Evolutionary conservation across 129 eudicot genomes (phyloP), one percentile per base, ranked within the genome.

Genomic region (Centella asiatica): DNA sequence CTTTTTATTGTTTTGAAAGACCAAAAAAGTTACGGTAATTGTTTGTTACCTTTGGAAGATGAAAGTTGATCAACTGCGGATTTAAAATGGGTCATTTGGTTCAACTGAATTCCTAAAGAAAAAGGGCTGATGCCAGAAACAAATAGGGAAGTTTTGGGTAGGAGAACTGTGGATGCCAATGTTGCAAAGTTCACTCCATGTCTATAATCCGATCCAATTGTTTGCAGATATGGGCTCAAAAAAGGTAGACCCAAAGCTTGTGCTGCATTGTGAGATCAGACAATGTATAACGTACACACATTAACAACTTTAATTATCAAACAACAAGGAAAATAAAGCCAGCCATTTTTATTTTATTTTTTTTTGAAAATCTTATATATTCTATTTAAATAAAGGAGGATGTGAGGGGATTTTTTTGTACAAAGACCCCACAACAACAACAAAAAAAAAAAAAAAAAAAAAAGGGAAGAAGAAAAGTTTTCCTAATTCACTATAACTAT

Each of bases 111-210:
- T 13, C 81, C 83, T 18, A 87, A 63, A 10, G 86, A 85, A 57
- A 87, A 92, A 11, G 96, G 96, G 84, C 96, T 87, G 20, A 84
- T 60, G 4, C 98, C 90, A 4, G 86, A 62, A 7, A 84, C 96
- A 25, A 80, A 87, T 49, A 87, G 70, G 67, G 96, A 92, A 8
- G 90, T 82, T 4, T 77, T 65, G 5, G 95, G 95, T 54, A 80
- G 62, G 45, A 73, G 85, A 9, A 84, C 95, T 0, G 95, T 87
- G 17, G 96, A 84, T 18, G 96, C 96, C 31, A 80, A 48, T 42
- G 98, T 92, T 47, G 98, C 95, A 42, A 77, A 92, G 67, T 92
- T 92, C 20, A 85, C 95, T 17, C 99, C 99, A 32, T 92, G 95
- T 45, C 62, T 82, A 64, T 23, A 92, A 62, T 84, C 88, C 1